Base-by-base conservation (phyloP, 768 basidiomycete species). In the Lepiota subincarnata region DNA sequence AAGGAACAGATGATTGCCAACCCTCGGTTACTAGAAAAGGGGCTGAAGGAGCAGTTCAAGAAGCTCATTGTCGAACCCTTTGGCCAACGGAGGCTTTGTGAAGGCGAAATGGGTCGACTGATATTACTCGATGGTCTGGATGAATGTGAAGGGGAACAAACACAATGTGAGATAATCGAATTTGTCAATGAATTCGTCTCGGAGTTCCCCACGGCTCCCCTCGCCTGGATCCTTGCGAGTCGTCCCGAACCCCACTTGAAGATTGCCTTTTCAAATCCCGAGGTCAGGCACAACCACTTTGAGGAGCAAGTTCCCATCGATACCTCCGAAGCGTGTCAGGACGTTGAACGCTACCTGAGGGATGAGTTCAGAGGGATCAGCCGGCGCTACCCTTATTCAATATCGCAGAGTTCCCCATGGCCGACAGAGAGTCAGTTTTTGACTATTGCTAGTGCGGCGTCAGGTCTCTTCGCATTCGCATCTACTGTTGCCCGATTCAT, bases 61-160 rank as follows among this genome's bases (percentile, higher is more conserved):
- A 22, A 31, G 2, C 39, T 41, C 6, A 40, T 50, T 39, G 49
- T 28, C n/a, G n/a, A 50, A 10, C 39, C 49, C 2, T 31, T 50
- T 18, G 7, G 6, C 3, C 18, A 4, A 7, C 26, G 10, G 4
- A 19, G 26, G 4, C 8, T 18, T 12, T 14, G 19, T 12, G 14
- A 24, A 4, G 22, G n/a, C 1, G 22, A 22, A 18, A 1, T 2
- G 13, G 26, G 2, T 16, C 41, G 49, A 38, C 10, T 31, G 2
- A 41, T 50, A 12, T 28, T 50, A n/a, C 31, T 42, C 7, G 49
- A 50, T 20, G 49, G 49, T 13, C 39, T 50, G 10, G 39, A 50
- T 14, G 39, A 50, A 19, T 50, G 49, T 28, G 8, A 34, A 10
- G 39, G 49, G 14, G 38, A 50, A 14, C 26, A 40, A 10, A 24